Evolutionary conservation across 2,329 filamentous ascomycete species (phyloP).

Genomic region (Dothideomycetidae sp.): DNA sequence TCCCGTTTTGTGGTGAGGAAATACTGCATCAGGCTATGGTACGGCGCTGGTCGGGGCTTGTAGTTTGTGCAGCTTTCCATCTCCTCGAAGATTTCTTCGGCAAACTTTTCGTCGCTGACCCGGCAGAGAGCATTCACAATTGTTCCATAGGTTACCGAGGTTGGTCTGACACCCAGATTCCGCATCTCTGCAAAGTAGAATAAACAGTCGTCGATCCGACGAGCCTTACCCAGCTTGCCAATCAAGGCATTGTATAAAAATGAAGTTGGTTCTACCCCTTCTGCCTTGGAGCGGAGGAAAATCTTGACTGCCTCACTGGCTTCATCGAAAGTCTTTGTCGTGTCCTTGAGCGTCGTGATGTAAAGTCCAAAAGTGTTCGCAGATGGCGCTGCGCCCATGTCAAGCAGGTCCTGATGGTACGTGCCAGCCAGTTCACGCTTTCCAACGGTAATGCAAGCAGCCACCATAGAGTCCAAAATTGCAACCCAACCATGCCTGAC

Average conservation of each 20-base stretch:
- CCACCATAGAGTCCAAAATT: conserved; percentile 92
- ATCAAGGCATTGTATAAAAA: conserved; percentile 98
- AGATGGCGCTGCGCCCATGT: conserved; percentile 81
- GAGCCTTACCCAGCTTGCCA: conserved; percentile 93
- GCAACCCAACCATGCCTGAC: conserved; percentile 94
- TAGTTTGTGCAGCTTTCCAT: conserved; percentile 99
- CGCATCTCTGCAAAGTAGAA: conserved; percentile 99
- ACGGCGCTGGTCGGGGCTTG: conserved; percentile 90
- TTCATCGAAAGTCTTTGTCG: conserved; percentile 93
- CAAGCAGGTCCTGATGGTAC: conserved; percentile 80
- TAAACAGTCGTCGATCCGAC: conserved; percentile 92
- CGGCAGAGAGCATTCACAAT: conserved; percentile 96
- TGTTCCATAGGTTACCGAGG: conserved; percentile 93
- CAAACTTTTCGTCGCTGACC: conserved; percentile 94
- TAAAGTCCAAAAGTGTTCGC: conserved; percentile 97
- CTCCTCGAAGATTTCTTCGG: conserved; percentile 94
- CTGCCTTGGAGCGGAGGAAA: conserved; percentile 82
- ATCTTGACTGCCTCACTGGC: conserved; percentile 94
- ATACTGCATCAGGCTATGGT: conserved; percentile 99
- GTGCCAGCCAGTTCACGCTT: conserved; percentile 68
- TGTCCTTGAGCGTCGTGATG: conserved; percentile 98
- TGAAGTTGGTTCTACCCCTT: conserved; percentile 89
- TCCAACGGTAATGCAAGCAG: conserved; percentile 71
- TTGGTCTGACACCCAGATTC: conserved; percentile 78
- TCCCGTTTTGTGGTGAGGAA: conserved; percentile 97